These are phyloP conservation scores for Aureobasidium sp. DNA, from an alignment of 2,329 filamentous ascomycete genomes.

Conservation along the genomic window DNA sequence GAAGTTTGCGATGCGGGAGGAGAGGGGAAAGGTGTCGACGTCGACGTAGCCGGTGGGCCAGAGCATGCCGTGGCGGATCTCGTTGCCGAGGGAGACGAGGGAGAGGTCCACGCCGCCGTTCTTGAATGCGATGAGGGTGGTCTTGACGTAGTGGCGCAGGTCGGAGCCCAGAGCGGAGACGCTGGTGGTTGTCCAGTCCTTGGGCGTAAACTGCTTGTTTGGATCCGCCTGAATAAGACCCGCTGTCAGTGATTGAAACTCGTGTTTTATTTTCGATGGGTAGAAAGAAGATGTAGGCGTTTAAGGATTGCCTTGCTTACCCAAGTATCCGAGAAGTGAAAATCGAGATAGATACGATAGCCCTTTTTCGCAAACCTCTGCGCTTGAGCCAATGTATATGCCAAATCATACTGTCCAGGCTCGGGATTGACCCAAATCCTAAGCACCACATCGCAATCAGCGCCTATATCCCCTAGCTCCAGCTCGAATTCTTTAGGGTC, in stretches of 20 bases:
- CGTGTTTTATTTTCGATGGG: too few relatives aligned
- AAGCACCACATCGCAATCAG: not conserved
- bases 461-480: too few relatives aligned
- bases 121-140: constrained; percentile 32
- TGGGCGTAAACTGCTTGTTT: constrained; percentile 26
- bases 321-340: constrained; percentile 21
- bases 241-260: too few relatives aligned
- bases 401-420: constrained; percentile 23
- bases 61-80: constrained; percentile 31
- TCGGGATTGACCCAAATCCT: constrained; percentile 24
- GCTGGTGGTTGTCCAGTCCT: constrained; percentile 26
- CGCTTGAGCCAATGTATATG: constrained; percentile 28
- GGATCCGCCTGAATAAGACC: constrained; percentile 34
- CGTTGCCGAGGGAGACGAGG: constrained; percentile 34
- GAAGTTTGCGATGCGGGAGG: constrained; percentile 24
- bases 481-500: not conserved
- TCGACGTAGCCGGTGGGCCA: constrained; percentile 26
- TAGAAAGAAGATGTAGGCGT: too few relatives aligned
- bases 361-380: constrained; percentile 28
- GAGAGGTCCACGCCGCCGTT: constrained; percentile 31
- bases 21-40: not conserved
- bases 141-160: constrained; percentile 28
- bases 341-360: constrained; percentile 31
- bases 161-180: constrained; percentile 23
- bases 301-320: too few relatives aligned